A percentile compares a stretch with the other conserved stretches of the same genome.
Evolutionary conservation across 306 rosid genomes (phyloP).

Genomic region (Gastrolobium villosum): DNA sequence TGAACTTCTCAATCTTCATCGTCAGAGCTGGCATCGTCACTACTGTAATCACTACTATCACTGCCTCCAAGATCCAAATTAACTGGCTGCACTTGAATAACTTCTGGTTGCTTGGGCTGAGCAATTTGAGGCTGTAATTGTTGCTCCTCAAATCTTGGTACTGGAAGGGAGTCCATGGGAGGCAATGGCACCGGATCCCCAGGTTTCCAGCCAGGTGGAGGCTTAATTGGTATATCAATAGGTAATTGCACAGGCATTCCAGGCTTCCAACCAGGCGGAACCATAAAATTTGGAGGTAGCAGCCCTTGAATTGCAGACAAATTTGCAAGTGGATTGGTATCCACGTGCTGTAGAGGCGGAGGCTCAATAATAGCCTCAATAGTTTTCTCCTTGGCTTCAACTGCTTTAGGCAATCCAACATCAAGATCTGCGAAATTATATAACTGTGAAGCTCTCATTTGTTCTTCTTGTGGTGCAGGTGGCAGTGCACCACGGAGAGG

Average conservation of each 20-base stretch:
- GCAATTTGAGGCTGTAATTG: slow-evolving; percentile 62
- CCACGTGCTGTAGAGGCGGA: slow-evolving; percentile 53
- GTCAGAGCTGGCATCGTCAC: slow-evolving; percentile 86
- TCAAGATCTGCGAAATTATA: slow-evolving; percentile 87
- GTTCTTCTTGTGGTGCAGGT: slow-evolving; percentile 97
- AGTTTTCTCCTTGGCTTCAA: slow-evolving; percentile 68
- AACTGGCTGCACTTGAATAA: slow-evolving; percentile 91
- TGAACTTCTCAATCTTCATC: slow-evolving; percentile 68
- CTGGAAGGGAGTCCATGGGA: slow-evolving; percentile 67
- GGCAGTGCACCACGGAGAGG: slow-evolving; percentile 93
- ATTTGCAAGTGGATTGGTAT: slow-evolving; percentile 64
- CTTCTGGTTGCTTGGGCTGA: slow-evolving; percentile 70
- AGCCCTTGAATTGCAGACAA: slow-evolving; percentile 72
- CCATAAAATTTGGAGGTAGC: slow-evolving; percentile 75
- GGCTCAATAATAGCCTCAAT: slow-evolving; percentile 80
- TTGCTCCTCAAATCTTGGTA: slow-evolving; percentile 71
- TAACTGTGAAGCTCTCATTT: slow-evolving; percentile 94
- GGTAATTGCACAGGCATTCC: slow-evolving; percentile 95
- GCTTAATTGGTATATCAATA: slow-evolving; percentile 69
- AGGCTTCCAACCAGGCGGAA: slow-evolving; percentile 97
- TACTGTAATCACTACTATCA: slow-evolving; percentile 90
- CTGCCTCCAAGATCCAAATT: slow-evolving; percentile 89
- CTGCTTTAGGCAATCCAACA: slow-evolving; percentile 82
- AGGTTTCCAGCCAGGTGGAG: slow-evolving; percentile 97
- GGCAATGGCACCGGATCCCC: slow-evolving; percentile 97